A percentile compares a stretch with the other conserved stretches of the same genome.
Conservation (phyloP, 139 green algal species). For the Edaphochlamys debaryana region DNA sequence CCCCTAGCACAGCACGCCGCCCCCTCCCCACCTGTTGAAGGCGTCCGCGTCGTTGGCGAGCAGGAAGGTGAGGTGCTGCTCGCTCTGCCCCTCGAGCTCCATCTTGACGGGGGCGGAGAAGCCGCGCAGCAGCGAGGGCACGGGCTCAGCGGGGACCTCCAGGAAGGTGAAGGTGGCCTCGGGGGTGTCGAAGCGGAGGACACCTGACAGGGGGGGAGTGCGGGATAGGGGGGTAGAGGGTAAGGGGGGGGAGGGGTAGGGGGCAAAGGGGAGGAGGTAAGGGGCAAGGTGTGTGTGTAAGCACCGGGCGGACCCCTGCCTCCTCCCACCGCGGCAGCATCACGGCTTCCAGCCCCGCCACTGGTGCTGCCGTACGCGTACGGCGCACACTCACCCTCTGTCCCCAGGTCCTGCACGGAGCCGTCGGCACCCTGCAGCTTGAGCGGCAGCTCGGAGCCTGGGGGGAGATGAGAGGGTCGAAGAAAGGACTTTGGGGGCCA, state of each 20-base stretch:
- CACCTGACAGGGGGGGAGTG: conserved; percentile 37
- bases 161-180: conserved; percentile 69
- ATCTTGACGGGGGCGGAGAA: conserved; percentile 96
- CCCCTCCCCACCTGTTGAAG: conserved; percentile 62
- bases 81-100: conserved; percentile 76
- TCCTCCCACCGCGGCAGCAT: not conserved
- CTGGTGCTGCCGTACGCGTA: too few relatives aligned
- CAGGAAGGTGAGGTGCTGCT: conserved; percentile 92
- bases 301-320: not conserved
- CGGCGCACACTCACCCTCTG: not conserved
- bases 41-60: conserved; percentile 92
- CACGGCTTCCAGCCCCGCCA: not conserved
- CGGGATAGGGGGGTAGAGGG: too few relatives aligned
- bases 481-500: too few relatives aligned
- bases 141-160: conserved; percentile 54
- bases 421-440: conserved; percentile 57
- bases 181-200: conserved; percentile 74
- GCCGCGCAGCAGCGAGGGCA: conserved; percentile 88
- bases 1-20: too few relatives aligned
- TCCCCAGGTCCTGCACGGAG: conserved; percentile 31
- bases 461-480: too few relatives aligned
- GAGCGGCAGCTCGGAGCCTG: conserved; percentile 82
- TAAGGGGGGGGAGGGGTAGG: too few relatives aligned
- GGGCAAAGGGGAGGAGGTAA: not conserved
- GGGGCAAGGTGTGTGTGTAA: too few relatives aligned